Conservation (phyloP, 1,284 basidiomycete species). For the Anthracocystis panici-leucophaei region DNA sequence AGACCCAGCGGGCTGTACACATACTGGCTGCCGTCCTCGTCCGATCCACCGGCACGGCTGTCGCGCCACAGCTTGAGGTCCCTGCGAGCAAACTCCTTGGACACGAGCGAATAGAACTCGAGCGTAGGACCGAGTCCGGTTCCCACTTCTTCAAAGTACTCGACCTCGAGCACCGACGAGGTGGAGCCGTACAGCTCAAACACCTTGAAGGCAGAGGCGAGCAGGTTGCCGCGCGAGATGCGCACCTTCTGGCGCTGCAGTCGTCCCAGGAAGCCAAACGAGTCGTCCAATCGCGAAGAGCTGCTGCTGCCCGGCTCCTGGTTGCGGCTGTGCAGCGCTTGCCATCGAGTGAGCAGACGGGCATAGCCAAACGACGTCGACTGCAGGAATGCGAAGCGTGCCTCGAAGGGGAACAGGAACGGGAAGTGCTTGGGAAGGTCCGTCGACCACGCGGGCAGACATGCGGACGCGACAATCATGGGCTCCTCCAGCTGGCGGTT, state of each 20-base stretch:
- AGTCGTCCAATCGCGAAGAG: constrained; percentile 76
- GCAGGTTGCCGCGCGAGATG: constrained; percentile 90
- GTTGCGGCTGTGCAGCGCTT: constrained; percentile 77
- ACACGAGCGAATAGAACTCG: constrained; percentile 95
- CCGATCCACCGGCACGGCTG: constrained; percentile 74
- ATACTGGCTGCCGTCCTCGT: constrained; percentile 56
- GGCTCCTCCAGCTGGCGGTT: constrained; percentile 98
- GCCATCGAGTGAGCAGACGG: constrained; percentile 89
- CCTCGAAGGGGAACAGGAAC: constrained; percentile 98
- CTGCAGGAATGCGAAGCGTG: constrained; percentile 94
- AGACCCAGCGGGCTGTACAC: constrained; percentile 79
- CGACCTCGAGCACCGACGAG: constrained; percentile 92
- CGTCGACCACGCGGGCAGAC: constrained; percentile 94
- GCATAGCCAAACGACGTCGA: constrained; percentile 97
- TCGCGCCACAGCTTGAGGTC: constrained; percentile 90
- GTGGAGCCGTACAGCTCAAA: constrained; percentile 93
- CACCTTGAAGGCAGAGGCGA: constrained; percentile 97
- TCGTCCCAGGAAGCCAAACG: constrained; percentile 88
- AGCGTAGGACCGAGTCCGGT: constrained; percentile 98
- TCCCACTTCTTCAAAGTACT: constrained; percentile 99
- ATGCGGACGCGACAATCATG: constrained; percentile 97
- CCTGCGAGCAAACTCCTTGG: constrained; percentile 88
- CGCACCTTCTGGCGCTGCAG: constrained; percentile 95
- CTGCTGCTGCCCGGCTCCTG: constrained; percentile 47
- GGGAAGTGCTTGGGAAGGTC: constrained; percentile 94